Base-by-base conservation (phyloP, 1,139 yeast species). In the Kluyveromyces sp. region DNA sequence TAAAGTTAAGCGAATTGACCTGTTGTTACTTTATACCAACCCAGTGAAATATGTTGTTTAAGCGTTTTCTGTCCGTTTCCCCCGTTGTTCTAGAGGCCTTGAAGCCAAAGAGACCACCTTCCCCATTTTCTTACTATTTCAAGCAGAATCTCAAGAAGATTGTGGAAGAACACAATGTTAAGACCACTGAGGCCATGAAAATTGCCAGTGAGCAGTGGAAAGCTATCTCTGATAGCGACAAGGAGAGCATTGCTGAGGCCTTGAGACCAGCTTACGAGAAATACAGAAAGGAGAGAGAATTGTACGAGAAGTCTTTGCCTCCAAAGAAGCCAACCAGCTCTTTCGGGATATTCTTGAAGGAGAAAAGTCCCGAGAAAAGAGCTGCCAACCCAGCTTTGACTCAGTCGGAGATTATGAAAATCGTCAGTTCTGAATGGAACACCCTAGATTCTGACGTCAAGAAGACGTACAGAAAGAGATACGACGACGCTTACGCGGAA, bases 241-340 rank as follows among this genome's bases (percentile, higher is more conserved):
- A 48, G 33, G 29, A 44, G 17, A 49, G 46, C 2, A 44, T 30
- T 29, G 19, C 36, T 15, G 42, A 46, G 3, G 34, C 29, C 19
- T 42, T 41, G 26, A 31, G 31, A 11, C 36, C 33, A 8, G 36
- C 44, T 12, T 35, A 36, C 41, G 39, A 39, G 20, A 28, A 37
- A 20, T 46, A 48, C 40, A 28, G 33, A 13, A 30, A 25, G 3
- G 41, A 39, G 32, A 41, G 40, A 13, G 45, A 46, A 9, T 43
- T 41, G 18, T 45, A 37, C 26, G 42, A 34, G 22, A 31, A 37
- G n/a, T 39, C 35, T 1, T 39, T 45, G 36, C 49, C 51, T 7
- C 61, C 63, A 46, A 61, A 61, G 52, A 59, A 56, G 51, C 66
- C 66, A 36, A 39, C 49, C 3, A 43, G 53, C 13, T 47, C 55